phyloP scores from a whole-genome alignment of 2,329 filamentous ascomycete species.

The Didymella pinodella region DNA sequence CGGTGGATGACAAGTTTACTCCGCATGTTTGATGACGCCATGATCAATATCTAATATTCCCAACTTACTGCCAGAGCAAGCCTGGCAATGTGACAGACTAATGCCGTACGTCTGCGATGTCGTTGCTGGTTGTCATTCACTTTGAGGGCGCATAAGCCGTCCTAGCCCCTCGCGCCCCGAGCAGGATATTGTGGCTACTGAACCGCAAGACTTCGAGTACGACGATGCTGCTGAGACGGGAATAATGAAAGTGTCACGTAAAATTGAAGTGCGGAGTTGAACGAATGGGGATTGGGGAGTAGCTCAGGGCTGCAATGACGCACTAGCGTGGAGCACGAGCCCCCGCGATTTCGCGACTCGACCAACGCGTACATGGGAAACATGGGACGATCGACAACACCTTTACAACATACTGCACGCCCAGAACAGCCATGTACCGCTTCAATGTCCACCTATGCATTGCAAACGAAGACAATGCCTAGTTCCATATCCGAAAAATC shows the following conservation, averaged over 20 bases:
- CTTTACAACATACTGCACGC: not conserved
- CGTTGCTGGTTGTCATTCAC: not conserved
- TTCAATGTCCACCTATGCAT: conserved; percentile 39
- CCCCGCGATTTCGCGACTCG: conserved; percentile 13
- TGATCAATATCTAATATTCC: not conserved
- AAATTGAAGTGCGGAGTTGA: conserved; percentile 1
- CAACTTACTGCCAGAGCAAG: not conserved
- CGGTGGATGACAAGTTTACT: not conserved
- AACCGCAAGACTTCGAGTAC: not conserved
- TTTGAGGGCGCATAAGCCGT: not conserved
- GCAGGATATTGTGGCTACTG: not conserved
- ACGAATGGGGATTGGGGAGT: conserved; percentile 2
- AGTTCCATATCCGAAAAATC: conserved; percentile 30
- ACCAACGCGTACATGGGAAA: conserved; percentile 16
- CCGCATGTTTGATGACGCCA: conserved; percentile 5
- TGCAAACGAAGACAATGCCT: conserved; percentile 45
- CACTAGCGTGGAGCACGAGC: conserved; percentile 20
- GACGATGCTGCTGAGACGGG: not conserved
- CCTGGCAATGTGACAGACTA: not conserved
- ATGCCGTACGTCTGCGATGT: not conserved
- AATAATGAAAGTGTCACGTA: not conserved
- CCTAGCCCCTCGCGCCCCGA: no score
- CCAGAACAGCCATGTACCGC: conserved; percentile 14
- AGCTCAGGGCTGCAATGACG: conserved; percentile 19
- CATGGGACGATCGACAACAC: conserved; percentile 7